Base-by-base conservation (phyloP, 352 stramenopile genomes). In the Pythium grandisporangium region DNA sequence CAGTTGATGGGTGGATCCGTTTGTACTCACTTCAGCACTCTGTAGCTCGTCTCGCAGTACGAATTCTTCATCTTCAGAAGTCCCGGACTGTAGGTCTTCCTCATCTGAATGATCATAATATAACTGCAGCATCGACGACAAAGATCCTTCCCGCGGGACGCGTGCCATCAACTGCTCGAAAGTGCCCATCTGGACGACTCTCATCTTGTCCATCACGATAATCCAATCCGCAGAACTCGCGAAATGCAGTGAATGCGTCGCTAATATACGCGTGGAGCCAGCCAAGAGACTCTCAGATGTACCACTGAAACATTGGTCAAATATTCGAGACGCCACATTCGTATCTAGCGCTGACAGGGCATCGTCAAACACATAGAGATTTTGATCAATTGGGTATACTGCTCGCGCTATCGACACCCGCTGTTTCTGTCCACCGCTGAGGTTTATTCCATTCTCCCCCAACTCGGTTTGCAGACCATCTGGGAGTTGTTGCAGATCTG, bases 351-450 rank as follows among this genome's bases (percentile, higher is more conserved):
- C 72, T 0, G 71, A 81, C 8, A 91, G 43, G 1, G 66, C 48
- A 29, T 84, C 74, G 45, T 91, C 77, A 25, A 91, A 69, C 7
- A 88, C 51, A 37, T 84, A 83, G 2, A 91, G 39, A 6, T 84
- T 55, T 22, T 78, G 55, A 2, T 66, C 42, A 3, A 53, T 47
- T 6, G 54, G 47, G 30, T 91, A 91, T 20, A 81, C 51, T 0
- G 77, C 72, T 17, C 77, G 61, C 2, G 77, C 77, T n/a, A 91
- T 70, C 6, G 74, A 69, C 10, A 91, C 39, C 8, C 74, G 70
- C 45, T 85, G 70, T 40, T 83, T 82, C 45, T 85, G 72, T 3
- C 70, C 68, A 17, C 71, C 68, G 32, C 66, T 84, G 7, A 88
- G 41, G 1, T 68, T 83, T 37, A 78, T 71, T 2, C 70, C 70